Evolutionary conservation across 257 asterid species (phyloP), one percentile per base, ranked within the genome.

Genomic region (Lithospermum erythrorhizon): DNA sequence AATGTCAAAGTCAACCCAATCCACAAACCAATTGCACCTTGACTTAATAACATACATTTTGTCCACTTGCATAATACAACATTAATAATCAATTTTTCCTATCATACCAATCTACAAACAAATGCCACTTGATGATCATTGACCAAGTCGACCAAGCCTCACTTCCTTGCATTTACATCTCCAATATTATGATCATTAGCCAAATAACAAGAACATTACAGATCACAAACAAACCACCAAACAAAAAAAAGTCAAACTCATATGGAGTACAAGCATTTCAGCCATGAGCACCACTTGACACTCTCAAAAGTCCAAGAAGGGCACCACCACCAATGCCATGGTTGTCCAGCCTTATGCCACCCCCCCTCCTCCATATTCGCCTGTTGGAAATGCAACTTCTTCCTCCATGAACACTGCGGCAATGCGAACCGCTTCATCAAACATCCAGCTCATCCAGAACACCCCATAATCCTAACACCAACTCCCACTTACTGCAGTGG

Each of bases 401-500:
- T 82, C 82, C 84, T 85, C 67, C 94, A 85, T 47, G 83, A 82
- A 18, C 94, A 85, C 64, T 85, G 90, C 21, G 94, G 86, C 7
- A 85, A 85, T 16, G 82, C 87, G 0, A 76, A 80, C 53, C 76
- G 94, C 10, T 80, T 76, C 16, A 73, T 82, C 21, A 78, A 76
- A n/a, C 94, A 85, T 21, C 90, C 90, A 0, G 72, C 81, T 57
- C 90, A 85, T 68, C 8, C 71, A 4, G 1, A 9, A 8, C 94
- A 85, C 71, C 90, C 89, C 18, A 76, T 85, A 16, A 61, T 82
- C 51, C 83, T 85, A 62, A 8, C 73, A 48, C 82, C 87, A 0
- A 62, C 13, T 18, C 89, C 90, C 25, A 82, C 89, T 65, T 82
- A 85, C 64, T 82, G 87, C 80, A 82, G 85, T 37, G 82, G 84